Percentiles rank a stretch among this genome's conserved stretches.
These are phyloP conservation scores for Talaromyces albobiverticillius DNA, from an alignment of 2,329 filamentous ascomycete species.

Conservation along the genomic window DNA sequence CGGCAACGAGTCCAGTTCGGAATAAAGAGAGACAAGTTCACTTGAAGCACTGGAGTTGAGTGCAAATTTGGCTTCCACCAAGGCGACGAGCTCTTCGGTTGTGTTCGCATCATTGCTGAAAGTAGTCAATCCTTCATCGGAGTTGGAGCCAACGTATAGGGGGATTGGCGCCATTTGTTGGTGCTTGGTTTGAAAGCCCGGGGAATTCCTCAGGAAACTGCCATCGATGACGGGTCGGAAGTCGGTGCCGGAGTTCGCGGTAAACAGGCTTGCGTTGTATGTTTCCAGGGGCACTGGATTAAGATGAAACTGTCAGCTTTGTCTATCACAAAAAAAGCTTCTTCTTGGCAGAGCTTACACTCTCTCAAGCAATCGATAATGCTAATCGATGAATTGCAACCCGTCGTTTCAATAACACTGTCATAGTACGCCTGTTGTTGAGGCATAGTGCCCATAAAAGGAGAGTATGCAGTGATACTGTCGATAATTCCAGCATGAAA, in stretches of 20 bases:
- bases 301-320: background rate
- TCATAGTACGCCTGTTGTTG: conserved; percentile 58
- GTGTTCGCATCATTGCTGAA: background rate
- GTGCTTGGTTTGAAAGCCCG: background rate
- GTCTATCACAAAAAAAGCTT: too few relatives aligned
- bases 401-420: conserved; percentile 45
- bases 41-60: background rate
- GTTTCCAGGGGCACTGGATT: background rate
- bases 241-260: background rate
- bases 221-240: background rate
- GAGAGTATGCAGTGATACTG: conserved; percentile 62
- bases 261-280: background rate
- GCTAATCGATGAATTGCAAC: conserved; percentile 41
- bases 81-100: background rate
- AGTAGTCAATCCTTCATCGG: background rate
- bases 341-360: background rate
- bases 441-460: conserved; percentile 60
- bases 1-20: background rate
- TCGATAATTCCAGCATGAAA: conserved; percentile 79
- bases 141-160: background rate
- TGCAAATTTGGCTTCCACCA: background rate
- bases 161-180: background rate
- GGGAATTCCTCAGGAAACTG: background rate
- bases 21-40: background rate
- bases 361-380: conserved; percentile 50